phyloP scores from a whole-genome alignment of 768 basidiomycete species.

The Rhodotorula paludigena region DNA sequence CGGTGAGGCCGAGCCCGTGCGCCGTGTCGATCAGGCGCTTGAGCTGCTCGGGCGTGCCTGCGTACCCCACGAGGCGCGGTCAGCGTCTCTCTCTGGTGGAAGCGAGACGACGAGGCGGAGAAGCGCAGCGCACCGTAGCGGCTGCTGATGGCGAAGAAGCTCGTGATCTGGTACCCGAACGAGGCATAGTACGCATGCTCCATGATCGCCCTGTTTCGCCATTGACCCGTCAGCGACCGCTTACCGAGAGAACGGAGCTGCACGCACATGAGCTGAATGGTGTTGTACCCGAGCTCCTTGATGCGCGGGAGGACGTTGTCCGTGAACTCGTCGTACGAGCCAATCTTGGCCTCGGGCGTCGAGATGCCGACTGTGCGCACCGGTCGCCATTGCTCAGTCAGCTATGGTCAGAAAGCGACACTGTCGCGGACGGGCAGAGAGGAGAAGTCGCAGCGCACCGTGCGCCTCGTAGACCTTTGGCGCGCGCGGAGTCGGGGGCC shows the following conservation, averaged over 20 bases:
- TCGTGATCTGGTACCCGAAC: constrained; percentile 97
- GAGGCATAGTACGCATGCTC: constrained; percentile 49
- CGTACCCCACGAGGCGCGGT: background rate
- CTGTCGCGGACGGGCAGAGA: background rate
- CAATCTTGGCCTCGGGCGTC: constrained; percentile 76
- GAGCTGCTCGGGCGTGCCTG: constrained; percentile 81
- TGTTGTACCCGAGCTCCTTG: constrained; percentile 86
- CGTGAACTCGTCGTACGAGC: constrained; percentile 94
- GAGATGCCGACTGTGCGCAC: constrained; percentile 73
- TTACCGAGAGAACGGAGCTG: background rate
- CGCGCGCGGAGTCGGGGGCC: constrained; percentile 62
- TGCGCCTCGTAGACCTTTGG: constrained; percentile 93
- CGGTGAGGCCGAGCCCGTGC: constrained; percentile 83
- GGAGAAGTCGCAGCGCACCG: constrained; percentile 42
- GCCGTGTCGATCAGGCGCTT: constrained; percentile 93
- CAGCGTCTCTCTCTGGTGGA: background rate
- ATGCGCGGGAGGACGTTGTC: constrained; percentile 77
- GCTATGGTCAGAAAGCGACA: background rate
- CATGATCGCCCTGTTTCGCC: constrained; percentile 92
- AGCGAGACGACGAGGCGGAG: too few species aligned
- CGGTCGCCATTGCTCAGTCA: background rate
- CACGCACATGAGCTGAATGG: constrained; percentile 95
- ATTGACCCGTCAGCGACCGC: background rate
- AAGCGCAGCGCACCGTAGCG: constrained; percentile 72
- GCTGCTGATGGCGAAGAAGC: constrained; percentile 92